Conservation (phyloP, 441 rosid genomes). For the Syzygium syzygioides region DNA sequence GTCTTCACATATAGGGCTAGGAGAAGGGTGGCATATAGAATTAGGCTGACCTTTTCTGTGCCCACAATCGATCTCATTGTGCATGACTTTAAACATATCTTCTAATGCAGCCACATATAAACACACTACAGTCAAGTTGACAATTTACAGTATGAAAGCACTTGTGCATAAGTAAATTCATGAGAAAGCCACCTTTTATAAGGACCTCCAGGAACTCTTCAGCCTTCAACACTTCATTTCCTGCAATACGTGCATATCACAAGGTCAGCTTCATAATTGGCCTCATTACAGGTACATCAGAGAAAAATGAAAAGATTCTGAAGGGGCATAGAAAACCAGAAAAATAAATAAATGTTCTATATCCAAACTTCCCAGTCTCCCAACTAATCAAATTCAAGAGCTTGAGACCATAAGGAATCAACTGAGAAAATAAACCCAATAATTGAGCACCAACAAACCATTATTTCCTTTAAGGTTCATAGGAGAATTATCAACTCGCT, state of each 20-base stretch:
- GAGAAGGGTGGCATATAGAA: not conserved
- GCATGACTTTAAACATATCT: not conserved
- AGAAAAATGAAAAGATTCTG: not conserved
- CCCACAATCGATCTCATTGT: not conserved
- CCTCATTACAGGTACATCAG: not conserved
- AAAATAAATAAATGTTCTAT: not conserved
- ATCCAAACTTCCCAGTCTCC: not conserved
- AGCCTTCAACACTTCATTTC: slow-evolving; percentile 63
- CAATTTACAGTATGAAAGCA: not conserved
- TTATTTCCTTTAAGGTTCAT: not conserved
- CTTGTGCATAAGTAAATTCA: not conserved
- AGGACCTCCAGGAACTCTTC: slow-evolving; percentile 71
- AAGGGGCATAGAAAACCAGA: not conserved
- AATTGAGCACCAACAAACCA: not conserved
- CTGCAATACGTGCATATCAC: slow-evolving; percentile 24
- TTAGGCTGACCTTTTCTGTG: not conserved
- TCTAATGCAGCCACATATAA: not conserved
- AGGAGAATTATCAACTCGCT: not conserved
- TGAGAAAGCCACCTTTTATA: slow-evolving; percentile 49
- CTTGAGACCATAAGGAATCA: not conserved
- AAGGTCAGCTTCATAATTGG: not conserved
- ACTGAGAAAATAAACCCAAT: not conserved
- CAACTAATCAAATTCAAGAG: not conserved
- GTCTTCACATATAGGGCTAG: not conserved
- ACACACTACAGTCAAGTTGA: not conserved